phyloP scores from a whole-genome alignment of 192 early-diverging fungal species.

The Entomortierella chlamydospora region DNA sequence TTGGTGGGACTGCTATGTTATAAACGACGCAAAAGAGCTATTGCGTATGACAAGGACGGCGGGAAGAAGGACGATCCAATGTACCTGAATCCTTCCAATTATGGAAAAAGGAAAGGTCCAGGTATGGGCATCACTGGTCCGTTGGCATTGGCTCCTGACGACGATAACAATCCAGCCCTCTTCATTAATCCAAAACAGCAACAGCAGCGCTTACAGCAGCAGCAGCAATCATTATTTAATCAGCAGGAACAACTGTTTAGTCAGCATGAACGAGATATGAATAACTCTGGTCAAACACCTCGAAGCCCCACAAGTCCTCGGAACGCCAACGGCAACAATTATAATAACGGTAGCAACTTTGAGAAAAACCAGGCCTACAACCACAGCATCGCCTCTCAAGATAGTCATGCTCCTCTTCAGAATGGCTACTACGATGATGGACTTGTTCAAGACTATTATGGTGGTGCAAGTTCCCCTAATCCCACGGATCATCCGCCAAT shows the following conservation, averaged over 20 bases:
- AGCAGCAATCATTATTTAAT: background rate
- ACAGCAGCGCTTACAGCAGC: background rate
- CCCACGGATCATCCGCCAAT: background rate
- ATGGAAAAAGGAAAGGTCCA: slow-evolving; percentile 17
- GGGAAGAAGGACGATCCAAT: slow-evolving; percentile 29
- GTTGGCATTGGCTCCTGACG: slow-evolving; percentile 24
- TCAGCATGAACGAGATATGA: background rate
- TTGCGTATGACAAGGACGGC: background rate
- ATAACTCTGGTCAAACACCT: too few relatives aligned
- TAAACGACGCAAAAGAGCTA: slow-evolving; percentile 39
- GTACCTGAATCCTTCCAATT: slow-evolving; percentile 38
- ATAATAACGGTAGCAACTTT: background rate
- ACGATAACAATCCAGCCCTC: background rate
- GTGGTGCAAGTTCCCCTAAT: background rate
- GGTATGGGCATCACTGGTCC: slow-evolving; percentile 32
- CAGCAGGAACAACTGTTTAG: background rate
- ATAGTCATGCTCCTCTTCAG: slow-evolving; percentile 14
- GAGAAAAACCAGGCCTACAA: background rate
- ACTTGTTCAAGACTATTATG: slow-evolving; percentile 26
- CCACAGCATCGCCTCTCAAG: background rate
- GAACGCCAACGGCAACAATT: background rate
- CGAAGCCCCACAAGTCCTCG: too few relatives aligned
- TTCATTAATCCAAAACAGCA: background rate
- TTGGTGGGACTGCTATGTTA: slow-evolving; percentile 35
- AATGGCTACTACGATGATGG: background rate